phyloP scores from a whole-genome alignment of 139 green algal genomes.

The Volvox reticuliferus region DNA sequence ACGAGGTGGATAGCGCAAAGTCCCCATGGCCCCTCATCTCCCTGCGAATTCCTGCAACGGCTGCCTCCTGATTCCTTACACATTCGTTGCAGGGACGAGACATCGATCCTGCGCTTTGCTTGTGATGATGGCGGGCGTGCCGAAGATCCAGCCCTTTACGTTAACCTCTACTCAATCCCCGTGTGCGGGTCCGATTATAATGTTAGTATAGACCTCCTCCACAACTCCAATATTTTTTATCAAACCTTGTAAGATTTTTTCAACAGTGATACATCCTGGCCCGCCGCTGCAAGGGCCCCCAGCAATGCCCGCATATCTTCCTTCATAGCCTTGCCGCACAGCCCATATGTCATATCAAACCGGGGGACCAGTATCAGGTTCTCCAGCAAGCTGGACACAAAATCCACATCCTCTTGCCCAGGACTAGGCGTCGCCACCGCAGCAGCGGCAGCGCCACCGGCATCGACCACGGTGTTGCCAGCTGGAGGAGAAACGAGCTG shows the following conservation, averaged over 20 bases:
- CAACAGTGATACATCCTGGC: neutral
- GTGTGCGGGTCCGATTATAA: neutral
- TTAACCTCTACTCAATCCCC: too few relatives aligned
- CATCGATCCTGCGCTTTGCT: too few relatives aligned
- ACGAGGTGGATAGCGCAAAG: too few relatives aligned
- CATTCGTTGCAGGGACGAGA: too few relatives aligned
- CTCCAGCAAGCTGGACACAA: conserved; percentile 12
- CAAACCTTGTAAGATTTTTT: conserved; percentile 34
- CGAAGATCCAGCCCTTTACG: too few relatives aligned
- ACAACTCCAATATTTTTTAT: neutral
- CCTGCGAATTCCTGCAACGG: too few relatives aligned
- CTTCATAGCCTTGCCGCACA: conserved; percentile 12
- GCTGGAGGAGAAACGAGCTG: neutral
- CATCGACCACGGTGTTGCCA: neutral
- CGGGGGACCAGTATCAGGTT: conserved; percentile 20
- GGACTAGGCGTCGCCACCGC: too few relatives aligned
- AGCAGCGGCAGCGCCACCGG: neutral
- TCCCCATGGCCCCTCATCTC: too few relatives aligned
- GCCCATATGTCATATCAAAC: conserved; percentile 25
- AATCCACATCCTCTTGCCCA: conserved; percentile 1
- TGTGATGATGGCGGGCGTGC: too few relatives aligned
- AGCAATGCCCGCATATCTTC: conserved; percentile 20
- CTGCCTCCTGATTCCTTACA: too few relatives aligned
- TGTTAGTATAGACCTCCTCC: neutral
- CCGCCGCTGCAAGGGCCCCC: conserved; percentile 11